Conservation (phyloP, 805 yeast species). For the baker's yeast (Saccharomyces cerevisiae) region DNA sequence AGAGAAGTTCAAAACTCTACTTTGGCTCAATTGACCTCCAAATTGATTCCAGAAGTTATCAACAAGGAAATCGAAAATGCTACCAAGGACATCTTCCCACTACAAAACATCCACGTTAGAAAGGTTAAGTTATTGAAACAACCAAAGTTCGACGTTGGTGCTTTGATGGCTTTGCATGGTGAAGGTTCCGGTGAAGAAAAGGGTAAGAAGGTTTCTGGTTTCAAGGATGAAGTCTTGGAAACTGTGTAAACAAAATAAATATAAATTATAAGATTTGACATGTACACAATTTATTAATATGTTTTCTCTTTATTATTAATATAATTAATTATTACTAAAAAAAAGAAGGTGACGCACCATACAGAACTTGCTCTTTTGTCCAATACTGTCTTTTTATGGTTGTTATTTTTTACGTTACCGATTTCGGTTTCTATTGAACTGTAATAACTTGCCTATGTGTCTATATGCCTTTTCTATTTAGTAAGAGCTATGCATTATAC, state of each 20-base stretch:
- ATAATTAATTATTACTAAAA: not conserved
- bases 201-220: slow-evolving; percentile 92
- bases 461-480: not conserved
- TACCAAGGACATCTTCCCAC: slow-evolving; percentile 88
- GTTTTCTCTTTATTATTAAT: slow-evolving; percentile 1
- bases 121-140: slow-evolving; percentile 96
- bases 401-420: not conserved
- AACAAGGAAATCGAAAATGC: slow-evolving; percentile 97
- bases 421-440: not conserved
- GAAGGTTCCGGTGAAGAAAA: slow-evolving; percentile 87
- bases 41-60: slow-evolving; percentile 96
- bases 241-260: slow-evolving; percentile 53
- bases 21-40: slow-evolving; percentile 90
- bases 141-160: slow-evolving; percentile 97
- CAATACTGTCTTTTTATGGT: not conserved
- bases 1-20: slow-evolving; percentile 94
- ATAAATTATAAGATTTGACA: slow-evolving; percentile 6
- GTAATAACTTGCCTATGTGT: not conserved
- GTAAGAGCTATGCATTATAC: not conserved
- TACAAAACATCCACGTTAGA: slow-evolving; percentile 97
- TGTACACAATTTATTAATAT: slow-evolving; percentile 5
- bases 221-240: slow-evolving; percentile 97
- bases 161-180: slow-evolving; percentile 94
- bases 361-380: not conserved
- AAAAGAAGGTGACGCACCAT: not conserved